Evolutionary conservation across 2,329 filamentous ascomycete genomes (phyloP).

Genomic region (Botryotinia calthae): DNA sequence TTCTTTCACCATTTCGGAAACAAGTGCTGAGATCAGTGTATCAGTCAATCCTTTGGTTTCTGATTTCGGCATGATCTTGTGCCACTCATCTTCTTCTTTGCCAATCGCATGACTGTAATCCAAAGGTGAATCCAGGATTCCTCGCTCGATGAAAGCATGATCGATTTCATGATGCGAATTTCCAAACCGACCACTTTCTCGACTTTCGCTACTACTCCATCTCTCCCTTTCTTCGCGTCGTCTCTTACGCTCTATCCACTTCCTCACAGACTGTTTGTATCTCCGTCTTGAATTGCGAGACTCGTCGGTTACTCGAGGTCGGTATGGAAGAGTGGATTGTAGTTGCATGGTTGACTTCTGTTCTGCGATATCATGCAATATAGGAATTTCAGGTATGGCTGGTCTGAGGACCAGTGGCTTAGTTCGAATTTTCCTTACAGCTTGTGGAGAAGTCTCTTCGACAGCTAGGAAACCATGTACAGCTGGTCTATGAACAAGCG

Average conservation of each 20-base stretch:
- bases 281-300: not conserved
- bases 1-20: not conserved
- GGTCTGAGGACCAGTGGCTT: not conserved
- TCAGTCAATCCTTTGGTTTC: not conserved
- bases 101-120: not conserved
- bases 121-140: not conserved
- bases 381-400: rapidly evolving
- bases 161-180: not conserved
- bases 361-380: not conserved
- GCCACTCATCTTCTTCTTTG: not conserved
- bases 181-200: not conserved
- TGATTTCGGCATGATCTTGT: not conserved
- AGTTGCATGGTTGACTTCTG: not conserved
- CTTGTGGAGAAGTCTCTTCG: not conserved
- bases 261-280: not conserved
- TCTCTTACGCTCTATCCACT: not conserved
- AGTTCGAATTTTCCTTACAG: rapidly evolving
- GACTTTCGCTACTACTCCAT: not conserved
- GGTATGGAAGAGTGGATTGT: not conserved
- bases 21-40: not conserved
- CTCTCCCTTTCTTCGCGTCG: not conserved
- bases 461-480: not conserved
- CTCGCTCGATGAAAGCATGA: not conserved
- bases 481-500: not conserved
- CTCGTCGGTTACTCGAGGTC: not conserved